These are phyloP conservation scores for Brettanomyces custersianus DNA, from an alignment of 805 yeast genomes.

Conservation along the genomic window DNA sequence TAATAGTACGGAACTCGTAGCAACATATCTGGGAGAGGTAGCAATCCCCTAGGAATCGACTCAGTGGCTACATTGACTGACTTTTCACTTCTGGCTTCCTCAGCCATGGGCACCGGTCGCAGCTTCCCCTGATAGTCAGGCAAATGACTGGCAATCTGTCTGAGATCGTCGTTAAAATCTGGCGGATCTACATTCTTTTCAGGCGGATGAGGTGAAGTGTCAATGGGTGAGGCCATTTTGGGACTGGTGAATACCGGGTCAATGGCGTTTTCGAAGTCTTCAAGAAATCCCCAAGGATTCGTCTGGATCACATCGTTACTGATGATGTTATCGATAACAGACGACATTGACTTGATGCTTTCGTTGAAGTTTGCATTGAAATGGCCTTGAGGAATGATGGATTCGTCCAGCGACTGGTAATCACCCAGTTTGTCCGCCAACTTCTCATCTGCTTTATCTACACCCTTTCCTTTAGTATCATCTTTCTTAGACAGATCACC, in stretches of 20 bases:
- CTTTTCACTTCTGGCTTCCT: too few species aligned
- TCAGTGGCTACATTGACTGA: constrained; percentile 11
- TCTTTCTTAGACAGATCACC: background rate
- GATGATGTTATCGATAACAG: constrained; percentile 13
- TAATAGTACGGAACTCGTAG: constrained; percentile 50
- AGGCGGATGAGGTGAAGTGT: too few species aligned
- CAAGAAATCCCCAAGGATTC: constrained; percentile 13
- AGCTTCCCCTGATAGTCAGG: background rate
- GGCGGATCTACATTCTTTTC: too few species aligned
- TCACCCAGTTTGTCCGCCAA: background rate
- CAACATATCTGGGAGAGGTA: constrained; percentile 54
- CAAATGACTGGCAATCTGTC: background rate
- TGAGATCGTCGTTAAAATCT: background rate
- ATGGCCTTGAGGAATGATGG: too few species aligned
- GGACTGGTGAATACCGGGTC: too few species aligned
- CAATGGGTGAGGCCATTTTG: too few species aligned
- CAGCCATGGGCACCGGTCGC: too few species aligned
- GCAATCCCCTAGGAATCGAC: constrained; percentile 25
- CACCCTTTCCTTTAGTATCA: too few species aligned
- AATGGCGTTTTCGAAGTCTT: constrained; percentile 11
- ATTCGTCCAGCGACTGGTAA: background rate
- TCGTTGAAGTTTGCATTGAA: constrained; percentile 1
- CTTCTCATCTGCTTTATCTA: too few species aligned
- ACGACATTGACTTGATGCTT: constrained; percentile 10
- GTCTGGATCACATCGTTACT: constrained; percentile 9